These are phyloP conservation scores for Zygosaccharomyces gambellarensis DNA, from an alignment of 805 yeast genomes.

Conservation along the genomic window DNA sequence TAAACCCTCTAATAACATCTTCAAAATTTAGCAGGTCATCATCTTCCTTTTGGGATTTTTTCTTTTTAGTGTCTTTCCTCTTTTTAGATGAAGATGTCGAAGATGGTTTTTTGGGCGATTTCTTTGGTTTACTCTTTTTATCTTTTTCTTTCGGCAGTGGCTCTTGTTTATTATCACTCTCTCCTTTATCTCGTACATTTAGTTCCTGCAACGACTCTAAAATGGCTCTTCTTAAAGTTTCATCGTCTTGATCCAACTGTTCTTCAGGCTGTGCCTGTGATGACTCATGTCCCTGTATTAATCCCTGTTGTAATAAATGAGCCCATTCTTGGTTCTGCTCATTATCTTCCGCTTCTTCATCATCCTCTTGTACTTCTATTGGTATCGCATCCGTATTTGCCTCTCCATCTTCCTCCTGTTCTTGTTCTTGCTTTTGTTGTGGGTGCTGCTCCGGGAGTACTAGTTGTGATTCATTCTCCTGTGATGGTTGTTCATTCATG, in stretches of 20 bases:
- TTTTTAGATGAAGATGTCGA: slow-evolving; percentile 19
- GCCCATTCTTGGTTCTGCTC: slow-evolving; percentile 31
- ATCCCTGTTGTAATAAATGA: slow-evolving; percentile 28
- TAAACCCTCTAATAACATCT: slow-evolving; percentile 31
- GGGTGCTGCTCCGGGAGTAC: background rate
- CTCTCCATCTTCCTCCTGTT: background rate
- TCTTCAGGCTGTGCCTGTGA: slow-evolving; percentile 10
- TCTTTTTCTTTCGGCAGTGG: slow-evolving; percentile 1
- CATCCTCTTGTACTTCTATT: background rate
- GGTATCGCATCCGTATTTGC: background rate
- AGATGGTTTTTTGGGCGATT: slow-evolving; percentile 15
- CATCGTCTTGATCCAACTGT: slow-evolving; percentile 33
- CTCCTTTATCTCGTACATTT: slow-evolving; percentile 11
- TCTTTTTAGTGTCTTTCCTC: slow-evolving; percentile 15
- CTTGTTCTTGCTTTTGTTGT: background rate
- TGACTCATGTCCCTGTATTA: slow-evolving; percentile 16
- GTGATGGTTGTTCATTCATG: slow-evolving; percentile 15
- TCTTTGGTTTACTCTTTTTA: slow-evolving; percentile 15
- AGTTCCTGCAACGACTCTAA: slow-evolving; percentile 29
- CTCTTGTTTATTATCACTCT: slow-evolving; percentile 4
- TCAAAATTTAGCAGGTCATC: slow-evolving; percentile 27
- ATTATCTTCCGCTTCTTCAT: slow-evolving; percentile 9
- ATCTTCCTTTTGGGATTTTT: slow-evolving; percentile 9
- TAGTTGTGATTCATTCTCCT: slow-evolving; percentile 1
- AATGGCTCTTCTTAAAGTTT: slow-evolving; percentile 32